Conservation (phyloP, 2,329 filamentous ascomycete species). For the Paraconiothyrium sp. region DNA sequence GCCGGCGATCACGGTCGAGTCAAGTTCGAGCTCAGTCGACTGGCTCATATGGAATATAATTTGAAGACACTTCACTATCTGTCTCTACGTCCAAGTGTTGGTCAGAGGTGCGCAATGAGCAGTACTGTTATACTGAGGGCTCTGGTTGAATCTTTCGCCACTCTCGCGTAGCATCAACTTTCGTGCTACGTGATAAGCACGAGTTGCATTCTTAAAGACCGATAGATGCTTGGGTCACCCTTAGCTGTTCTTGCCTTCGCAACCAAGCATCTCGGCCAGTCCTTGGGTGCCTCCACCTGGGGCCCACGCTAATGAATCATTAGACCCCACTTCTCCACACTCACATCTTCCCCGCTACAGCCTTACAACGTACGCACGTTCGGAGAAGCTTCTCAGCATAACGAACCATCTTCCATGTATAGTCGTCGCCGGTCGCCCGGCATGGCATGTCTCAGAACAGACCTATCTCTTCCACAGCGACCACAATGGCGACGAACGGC, state of each 20-base stretch:
- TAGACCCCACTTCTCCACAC: constrained; percentile 17
- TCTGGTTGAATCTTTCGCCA: too few relatives aligned
- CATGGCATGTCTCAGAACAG: neutral
- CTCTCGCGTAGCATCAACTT: neutral
- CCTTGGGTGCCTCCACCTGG: neutral
- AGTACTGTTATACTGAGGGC: neutral
- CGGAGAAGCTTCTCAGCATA: neutral
- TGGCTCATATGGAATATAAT: neutral
- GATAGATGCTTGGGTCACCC: neutral
- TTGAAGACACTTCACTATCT: neutral
- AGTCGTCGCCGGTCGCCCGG: neutral
- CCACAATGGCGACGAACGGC: constrained; percentile 6
- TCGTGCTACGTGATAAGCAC: neutral
- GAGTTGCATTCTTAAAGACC: neutral
- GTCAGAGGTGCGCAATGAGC: neutral
- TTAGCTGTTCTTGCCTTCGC: neutral
- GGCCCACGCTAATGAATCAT: constrained; percentile 25
- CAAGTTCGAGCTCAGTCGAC: neutral
- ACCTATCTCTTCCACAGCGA: neutral
- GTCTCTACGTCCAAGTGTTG: neutral
- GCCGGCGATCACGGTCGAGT: neutral
- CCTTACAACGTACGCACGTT: constrained; percentile 6
- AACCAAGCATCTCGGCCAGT: neutral
- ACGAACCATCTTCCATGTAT: neutral
- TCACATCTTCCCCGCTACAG: constrained; percentile 11